Percentiles rank a stretch among this genome's conserved stretches.
Conservation (phyloP, 2,329 filamentous ascomycete genomes). For the Curvularia verruculosa region DNA sequence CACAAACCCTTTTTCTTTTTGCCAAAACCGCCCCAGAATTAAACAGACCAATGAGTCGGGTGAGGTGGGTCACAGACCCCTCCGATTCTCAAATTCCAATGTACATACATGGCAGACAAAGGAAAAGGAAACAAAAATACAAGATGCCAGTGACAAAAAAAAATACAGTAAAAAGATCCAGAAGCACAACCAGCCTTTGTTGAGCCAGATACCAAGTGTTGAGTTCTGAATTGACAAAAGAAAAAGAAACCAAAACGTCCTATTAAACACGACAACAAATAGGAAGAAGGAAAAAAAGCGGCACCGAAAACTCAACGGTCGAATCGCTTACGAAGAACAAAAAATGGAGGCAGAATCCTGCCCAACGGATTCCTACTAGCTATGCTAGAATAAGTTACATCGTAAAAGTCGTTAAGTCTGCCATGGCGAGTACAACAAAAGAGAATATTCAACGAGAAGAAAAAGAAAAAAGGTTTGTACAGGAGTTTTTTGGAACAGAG, state of each 20-base stretch:
- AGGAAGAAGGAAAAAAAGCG: neutral
- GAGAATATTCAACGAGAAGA: conserved; percentile 3
- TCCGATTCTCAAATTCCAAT: neutral
- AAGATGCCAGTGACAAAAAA: neutral
- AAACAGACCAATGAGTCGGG: neutral
- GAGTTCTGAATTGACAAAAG: neutral
- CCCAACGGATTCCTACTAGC: conserved; percentile 5
- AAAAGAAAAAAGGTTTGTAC: conserved; percentile 13
- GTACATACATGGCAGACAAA: neutral
- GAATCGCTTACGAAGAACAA: neutral
- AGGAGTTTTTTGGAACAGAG: conserved; percentile 17
- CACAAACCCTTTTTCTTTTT: neutral
- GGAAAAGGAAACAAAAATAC: neutral
- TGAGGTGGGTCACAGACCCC: neutral
- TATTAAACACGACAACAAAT: neutral
- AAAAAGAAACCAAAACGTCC: conserved; percentile 12
- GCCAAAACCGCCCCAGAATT: too few species aligned
- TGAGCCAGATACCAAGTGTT: conserved; percentile 13
- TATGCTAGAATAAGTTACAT: conserved; percentile 3
- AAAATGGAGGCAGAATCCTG: conserved; percentile 21
- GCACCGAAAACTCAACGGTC: conserved; percentile 1
- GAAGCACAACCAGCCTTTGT: neutral
- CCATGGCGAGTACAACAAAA: neutral
- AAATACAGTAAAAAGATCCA: neutral
- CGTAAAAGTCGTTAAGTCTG: conserved; percentile 2